phyloP scores from a whole-genome alignment of 805 yeast species.

The Ogataea neopini region DNA sequence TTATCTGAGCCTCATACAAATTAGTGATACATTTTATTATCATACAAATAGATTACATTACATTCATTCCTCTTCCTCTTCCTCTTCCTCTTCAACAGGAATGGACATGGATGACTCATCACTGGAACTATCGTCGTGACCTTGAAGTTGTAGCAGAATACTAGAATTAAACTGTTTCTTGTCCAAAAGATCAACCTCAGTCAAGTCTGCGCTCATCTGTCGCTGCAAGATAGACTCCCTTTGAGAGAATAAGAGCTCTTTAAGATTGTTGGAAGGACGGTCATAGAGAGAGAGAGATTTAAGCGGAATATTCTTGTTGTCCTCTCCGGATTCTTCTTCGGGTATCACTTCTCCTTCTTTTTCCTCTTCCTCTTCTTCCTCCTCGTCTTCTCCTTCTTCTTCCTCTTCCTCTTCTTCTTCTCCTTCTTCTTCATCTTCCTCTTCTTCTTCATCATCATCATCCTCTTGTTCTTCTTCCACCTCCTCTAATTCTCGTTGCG shows the following conservation, averaged over 20 bases:
- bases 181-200: slow-evolving; percentile 18
- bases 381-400: slow-evolving; percentile 4
- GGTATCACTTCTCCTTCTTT: neutral
- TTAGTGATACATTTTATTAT: neutral
- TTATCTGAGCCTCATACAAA: neutral
- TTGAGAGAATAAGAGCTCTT: neutral
- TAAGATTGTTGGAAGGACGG: neutral
- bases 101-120: slow-evolving; percentile 16
- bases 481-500: slow-evolving; percentile 7
- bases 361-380: slow-evolving; percentile 5
- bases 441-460: slow-evolving; percentile 1
- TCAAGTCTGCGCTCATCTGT: neutral
- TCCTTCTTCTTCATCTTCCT: slow-evolving; percentile 6
- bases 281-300: neutral
- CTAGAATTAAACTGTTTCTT: slow-evolving; percentile 18
- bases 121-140: slow-evolving; percentile 5
- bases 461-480: slow-evolving; percentile 12
- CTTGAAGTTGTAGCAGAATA: slow-evolving; percentile 14
- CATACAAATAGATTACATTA: slow-evolving; percentile 3
- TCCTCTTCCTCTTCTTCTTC: slow-evolving; percentile 8
- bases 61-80: slow-evolving; percentile 17
- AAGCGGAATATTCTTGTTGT: neutral
- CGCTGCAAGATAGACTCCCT: neutral
- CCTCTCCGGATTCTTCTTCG: neutral
- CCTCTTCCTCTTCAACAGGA: slow-evolving; percentile 26